Percentiles rank a stretch among this genome's conserved stretches.
Conservation (phyloP, 2,329 filamentous ascomycete species). For the Colletotrichum chrysophilum region DNA sequence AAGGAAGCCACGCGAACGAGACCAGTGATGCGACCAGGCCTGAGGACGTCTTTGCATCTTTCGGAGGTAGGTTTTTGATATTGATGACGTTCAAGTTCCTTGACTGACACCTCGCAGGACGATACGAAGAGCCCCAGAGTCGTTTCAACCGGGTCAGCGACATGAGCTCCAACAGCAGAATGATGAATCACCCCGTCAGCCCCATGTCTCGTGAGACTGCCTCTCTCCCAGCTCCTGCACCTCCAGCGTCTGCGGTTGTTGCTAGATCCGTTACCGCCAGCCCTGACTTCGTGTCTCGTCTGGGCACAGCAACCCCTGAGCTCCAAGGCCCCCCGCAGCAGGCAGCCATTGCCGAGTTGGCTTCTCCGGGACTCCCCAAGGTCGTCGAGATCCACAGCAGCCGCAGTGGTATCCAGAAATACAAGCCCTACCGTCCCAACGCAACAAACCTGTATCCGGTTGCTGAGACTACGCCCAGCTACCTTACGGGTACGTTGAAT, state of each 20-base stretch:
- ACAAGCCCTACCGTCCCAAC: slow-evolving; percentile 15
- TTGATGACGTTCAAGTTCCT: not conserved
- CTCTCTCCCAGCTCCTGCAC: not conserved
- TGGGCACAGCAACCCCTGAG: slow-evolving; percentile 20
- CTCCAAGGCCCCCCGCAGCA: slow-evolving; percentile 19
- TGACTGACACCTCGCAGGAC: slow-evolving; percentile 8
- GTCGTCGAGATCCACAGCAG: slow-evolving; percentile 21
- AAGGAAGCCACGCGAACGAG: slow-evolving; percentile 25
- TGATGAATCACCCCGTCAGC: slow-evolving; percentile 21
- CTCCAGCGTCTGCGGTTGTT: not conserved
- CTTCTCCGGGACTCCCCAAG: slow-evolving; percentile 18
- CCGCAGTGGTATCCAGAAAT: slow-evolving; percentile 12
- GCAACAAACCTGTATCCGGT: not conserved
- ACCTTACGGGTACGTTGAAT: slow-evolving; percentile 13
- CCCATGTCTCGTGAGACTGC: not conserved
- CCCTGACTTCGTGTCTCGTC: not conserved
- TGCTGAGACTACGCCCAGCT: not conserved
- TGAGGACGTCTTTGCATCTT: slow-evolving; percentile 46
- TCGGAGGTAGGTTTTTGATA: slow-evolving; percentile 42
- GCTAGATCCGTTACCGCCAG: not conserved
- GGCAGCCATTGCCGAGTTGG: slow-evolving; percentile 19
- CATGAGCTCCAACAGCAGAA: not conserved
- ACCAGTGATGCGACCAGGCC: slow-evolving; percentile 20
- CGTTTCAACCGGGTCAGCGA: slow-evolving; percentile 17
- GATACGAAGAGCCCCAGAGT: slow-evolving; percentile 18